Evolutionary conservation across 2,329 filamentous ascomycete genomes (phyloP).

Genomic region (Sordariomycetes sp.): DNA sequence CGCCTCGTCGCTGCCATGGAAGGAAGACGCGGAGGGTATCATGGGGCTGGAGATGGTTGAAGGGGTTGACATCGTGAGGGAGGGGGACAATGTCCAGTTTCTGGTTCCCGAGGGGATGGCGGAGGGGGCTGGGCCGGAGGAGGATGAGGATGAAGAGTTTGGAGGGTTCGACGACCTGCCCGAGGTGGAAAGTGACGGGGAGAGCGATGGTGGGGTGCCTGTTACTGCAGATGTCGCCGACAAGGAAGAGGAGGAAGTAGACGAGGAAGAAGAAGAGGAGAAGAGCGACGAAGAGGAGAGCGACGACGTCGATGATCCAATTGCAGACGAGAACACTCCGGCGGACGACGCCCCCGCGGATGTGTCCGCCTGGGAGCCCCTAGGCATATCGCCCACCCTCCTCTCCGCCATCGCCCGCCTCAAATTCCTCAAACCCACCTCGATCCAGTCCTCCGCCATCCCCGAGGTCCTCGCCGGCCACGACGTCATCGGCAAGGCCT

Average conservation of each 20-base stretch:
- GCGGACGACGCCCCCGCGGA: constrained; percentile 45
- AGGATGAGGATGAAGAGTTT: constrained; percentile 45
- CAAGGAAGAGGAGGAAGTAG: constrained; percentile 20
- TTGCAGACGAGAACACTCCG: too few species aligned
- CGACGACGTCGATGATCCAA: constrained; percentile 23
- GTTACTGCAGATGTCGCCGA: constrained; percentile 12
- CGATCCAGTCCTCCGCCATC: constrained; percentile 71
- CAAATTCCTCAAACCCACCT: constrained; percentile 69
- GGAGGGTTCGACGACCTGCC: constrained; percentile 49
- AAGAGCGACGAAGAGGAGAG: constrained; percentile 15
- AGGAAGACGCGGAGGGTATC: constrained; percentile 86
- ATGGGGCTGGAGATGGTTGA: constrained; percentile 87
- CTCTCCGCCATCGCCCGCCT: constrained; percentile 68
- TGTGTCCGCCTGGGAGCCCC: constrained; percentile 65
- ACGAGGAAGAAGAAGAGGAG: constrained; percentile 13
- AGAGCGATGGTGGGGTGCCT: constrained; percentile 16
- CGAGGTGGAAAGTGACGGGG: constrained; percentile 14
- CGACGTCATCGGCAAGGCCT: constrained; percentile 91
- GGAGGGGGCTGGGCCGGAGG: constrained; percentile 8
- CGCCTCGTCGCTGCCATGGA: constrained; percentile 43
- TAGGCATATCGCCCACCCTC: constrained; percentile 63
- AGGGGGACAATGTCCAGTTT: constrained; percentile 49
- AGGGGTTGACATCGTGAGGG: constrained; percentile 72
- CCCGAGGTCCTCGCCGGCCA: constrained; percentile 73
- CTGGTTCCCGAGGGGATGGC: constrained; percentile 23